A percentile compares a stretch with the other conserved stretches of the same genome.
These are phyloP conservation scores for Talaromyces nanjingensis DNA, from an alignment of 495 filamentous ascomycete species.

Conservation along the genomic window DNA sequence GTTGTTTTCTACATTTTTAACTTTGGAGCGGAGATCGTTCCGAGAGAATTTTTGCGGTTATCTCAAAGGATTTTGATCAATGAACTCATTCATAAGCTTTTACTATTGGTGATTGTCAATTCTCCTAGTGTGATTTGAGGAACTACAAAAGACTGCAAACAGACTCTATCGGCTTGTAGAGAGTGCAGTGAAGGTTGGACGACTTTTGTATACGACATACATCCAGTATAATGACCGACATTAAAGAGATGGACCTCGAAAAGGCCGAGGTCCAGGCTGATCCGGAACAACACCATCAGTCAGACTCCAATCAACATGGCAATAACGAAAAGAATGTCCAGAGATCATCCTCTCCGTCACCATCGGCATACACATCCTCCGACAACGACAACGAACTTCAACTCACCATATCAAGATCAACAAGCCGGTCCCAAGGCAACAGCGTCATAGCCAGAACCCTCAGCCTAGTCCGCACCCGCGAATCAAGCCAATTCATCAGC, in stretches of 20 bases:
- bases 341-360: not conserved
- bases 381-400: not conserved
- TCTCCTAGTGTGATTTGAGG: not conserved
- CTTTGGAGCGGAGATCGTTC: not conserved
- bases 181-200: not conserved
- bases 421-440: not conserved
- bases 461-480: conserved; percentile 37
- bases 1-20: not conserved
- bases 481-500: conserved; percentile 41
- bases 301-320: not conserved
- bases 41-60: not conserved
- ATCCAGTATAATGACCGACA: not conserved
- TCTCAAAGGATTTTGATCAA: not conserved
- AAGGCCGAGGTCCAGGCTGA: not conserved
- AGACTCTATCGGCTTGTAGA: not conserved
- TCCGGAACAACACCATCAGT: not conserved
- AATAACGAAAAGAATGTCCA: not conserved
- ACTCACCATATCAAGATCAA: not conserved
- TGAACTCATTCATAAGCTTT: not conserved
- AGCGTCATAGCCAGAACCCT: conserved; percentile 18
- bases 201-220: not conserved
- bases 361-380: not conserved
- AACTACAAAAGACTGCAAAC: not conserved
- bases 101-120: not conserved
- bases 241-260: not conserved